Evolutionary conservation across 2,329 filamentous ascomycete species (phyloP), one percentile per base, ranked within the genome.

Genomic region (Pseudogymnoascus sp.): DNA sequence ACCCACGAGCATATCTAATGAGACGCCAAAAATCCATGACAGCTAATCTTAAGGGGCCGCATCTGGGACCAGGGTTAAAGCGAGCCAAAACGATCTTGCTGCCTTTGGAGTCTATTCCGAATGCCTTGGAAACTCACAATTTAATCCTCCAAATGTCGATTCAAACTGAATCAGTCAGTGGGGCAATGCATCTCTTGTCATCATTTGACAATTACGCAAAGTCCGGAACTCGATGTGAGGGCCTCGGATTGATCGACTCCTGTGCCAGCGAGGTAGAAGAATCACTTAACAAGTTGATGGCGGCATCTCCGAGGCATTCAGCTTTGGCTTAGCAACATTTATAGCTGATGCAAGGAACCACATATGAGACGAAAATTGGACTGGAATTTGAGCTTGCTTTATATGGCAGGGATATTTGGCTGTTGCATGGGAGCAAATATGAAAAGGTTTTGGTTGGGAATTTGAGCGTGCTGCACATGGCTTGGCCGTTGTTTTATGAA

Each of bases 1-100:
- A 74, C 61, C 70, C 71, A 19, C 68, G 70, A 61, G 69, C 69
- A 8, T 73, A 74, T 61, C 59, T 72, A 14, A 73, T 74, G 64
- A 70, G 66, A 62, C 64, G 66, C 31, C 71, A 70, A 60, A 69
- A 66, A 31, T 71, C 68, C 2, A 61, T 67, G 29, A 50, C 62
- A 8, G 33, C 56, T 60, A 26, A 63, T 14, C 42, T 47, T n/a
- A 63, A 29, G 13, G 65, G 63, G 13, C 62, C 60, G n/a, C 66
- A 65, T n/a, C 61, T 35, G 2, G 62, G 53, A 16, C 37, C 56
- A 16, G 70, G 68, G 35, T 44, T 68, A 40, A 68, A 65, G 29
- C 65, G 71, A 14, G 64, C 66, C 13, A 72, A 72, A 44, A 69
- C 70, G 11, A 65, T 61, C 16, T 67, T 68, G 21, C 65, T 73